phyloP scores from a whole-genome alignment of 2,329 filamentous ascomycete species.

The Chrysoporthe cubensis region DNA sequence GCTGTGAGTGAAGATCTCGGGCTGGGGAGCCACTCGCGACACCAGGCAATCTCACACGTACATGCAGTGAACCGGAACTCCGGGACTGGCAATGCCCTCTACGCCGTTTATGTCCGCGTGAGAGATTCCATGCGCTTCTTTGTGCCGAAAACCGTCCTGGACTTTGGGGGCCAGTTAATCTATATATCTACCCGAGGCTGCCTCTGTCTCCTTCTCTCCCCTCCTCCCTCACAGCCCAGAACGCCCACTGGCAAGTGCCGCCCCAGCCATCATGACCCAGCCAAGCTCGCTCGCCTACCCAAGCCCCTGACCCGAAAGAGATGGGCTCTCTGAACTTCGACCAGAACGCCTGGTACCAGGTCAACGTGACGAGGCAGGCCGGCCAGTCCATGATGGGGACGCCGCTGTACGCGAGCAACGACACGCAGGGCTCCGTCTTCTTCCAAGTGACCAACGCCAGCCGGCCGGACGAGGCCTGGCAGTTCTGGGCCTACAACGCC shows the following conservation, averaged over 20 bases:
- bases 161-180: too few species aligned
- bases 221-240: neutral
- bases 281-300: neutral
- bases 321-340: slow-evolving; percentile 17
- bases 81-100: too few species aligned
- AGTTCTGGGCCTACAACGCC: slow-evolving; percentile 18
- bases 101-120: too few species aligned
- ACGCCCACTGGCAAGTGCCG: neutral
- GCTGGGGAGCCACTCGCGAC: too few species aligned
- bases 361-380: slow-evolving; percentile 17
- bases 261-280: neutral
- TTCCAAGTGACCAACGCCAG: slow-evolving; percentile 11
- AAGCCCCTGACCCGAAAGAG: neutral
- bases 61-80: too few species aligned
- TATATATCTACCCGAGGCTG: too few species aligned
- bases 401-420: neutral
- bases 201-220: neutral
- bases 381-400: neutral
- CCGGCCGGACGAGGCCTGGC: slow-evolving; percentile 2
- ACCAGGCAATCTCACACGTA: too few species aligned
- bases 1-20: too few species aligned
- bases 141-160: too few species aligned
- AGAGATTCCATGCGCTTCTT: too few species aligned
- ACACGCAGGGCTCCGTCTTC: slow-evolving; percentile 10
- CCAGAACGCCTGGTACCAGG: slow-evolving; percentile 18